Percentiles rank a stretch among this genome's conserved stretches.
Conservation (phyloP, 176 grass and related monocot genomes). For the Typha latifolia region DNA sequence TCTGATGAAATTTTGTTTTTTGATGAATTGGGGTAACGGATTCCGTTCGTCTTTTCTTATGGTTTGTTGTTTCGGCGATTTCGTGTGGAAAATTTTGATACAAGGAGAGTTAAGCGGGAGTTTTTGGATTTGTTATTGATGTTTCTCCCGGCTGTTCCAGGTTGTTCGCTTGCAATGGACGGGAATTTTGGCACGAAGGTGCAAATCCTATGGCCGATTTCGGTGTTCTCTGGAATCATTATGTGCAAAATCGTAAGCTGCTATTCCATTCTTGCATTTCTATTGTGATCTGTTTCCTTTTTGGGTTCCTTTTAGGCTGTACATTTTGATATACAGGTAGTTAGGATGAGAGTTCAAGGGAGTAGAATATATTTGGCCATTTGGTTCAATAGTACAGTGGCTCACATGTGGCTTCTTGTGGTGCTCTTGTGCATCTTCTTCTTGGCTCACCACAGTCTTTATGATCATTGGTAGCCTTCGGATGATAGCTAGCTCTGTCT, state of each 20-base stretch:
- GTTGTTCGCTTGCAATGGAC: conserved; percentile 18
- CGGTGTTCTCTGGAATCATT: conserved; percentile 30
- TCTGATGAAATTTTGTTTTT: neutral
- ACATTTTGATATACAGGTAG: too few relatives aligned
- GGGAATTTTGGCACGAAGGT: conserved; percentile 12
- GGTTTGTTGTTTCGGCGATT: neutral
- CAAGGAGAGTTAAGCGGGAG: neutral
- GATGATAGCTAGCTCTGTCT: too few relatives aligned
- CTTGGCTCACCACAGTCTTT: too few relatives aligned
- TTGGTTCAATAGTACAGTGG: too few relatives aligned
- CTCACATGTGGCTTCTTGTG: too few relatives aligned
- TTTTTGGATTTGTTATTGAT: neutral
- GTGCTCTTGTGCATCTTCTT: too few relatives aligned
- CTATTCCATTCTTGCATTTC: neutral
- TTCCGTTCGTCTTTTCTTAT: neutral
- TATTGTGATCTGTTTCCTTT: too few relatives aligned
- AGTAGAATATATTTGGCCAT: too few relatives aligned
- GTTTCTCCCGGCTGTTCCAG: neutral
- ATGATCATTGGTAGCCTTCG: too few relatives aligned
- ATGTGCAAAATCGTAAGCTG: conserved; percentile 33
- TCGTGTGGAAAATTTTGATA: neutral
- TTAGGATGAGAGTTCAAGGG: too few relatives aligned
- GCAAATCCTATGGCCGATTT: conserved; percentile 28
- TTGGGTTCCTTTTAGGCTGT: too few relatives aligned
- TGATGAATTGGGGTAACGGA: neutral